Conservation (phyloP, 345 rosid genomes). For the Euphorbia lathyris region DNA sequence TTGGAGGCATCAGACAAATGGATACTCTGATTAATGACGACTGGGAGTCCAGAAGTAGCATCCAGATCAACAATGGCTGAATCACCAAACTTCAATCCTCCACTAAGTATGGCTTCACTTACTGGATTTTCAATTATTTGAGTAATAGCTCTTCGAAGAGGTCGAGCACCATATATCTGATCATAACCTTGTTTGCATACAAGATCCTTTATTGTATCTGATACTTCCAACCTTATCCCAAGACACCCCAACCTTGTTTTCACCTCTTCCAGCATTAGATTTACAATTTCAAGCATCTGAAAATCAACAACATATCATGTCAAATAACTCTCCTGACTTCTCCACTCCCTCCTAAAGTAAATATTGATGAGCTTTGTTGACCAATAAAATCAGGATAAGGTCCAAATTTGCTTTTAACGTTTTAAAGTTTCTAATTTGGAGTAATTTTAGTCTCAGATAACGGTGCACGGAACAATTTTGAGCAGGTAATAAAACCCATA, state of each 20-base stretch:
- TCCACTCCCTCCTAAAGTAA: too few species aligned
- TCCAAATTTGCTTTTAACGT: too few species aligned
- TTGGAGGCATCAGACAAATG: constrained; percentile 57
- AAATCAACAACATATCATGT: neutral
- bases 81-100: constrained; percentile 72
- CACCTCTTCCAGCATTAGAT: constrained; percentile 83
- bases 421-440: too few species aligned
- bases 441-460: too few species aligned
- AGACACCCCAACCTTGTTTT: constrained; percentile 67
- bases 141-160: constrained; percentile 83
- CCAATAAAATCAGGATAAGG: too few species aligned
- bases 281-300: constrained; percentile 80
- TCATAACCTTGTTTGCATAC: constrained; percentile 84
- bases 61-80: constrained; percentile 72
- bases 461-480: too few species aligned
- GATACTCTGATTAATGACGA: constrained; percentile 43
- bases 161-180: constrained; percentile 70
- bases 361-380: too few species aligned
- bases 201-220: constrained; percentile 71
- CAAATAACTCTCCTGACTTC: neutral
- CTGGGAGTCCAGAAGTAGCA: constrained; percentile 74
- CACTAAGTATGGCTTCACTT: constrained; percentile 80
- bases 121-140: constrained; percentile 71
- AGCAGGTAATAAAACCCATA: too few species aligned
- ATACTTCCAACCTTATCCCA: constrained; percentile 81